Conservation (phyloP, 2,329 filamentous ascomycete genomes). For the Septoria linicola region DNA sequence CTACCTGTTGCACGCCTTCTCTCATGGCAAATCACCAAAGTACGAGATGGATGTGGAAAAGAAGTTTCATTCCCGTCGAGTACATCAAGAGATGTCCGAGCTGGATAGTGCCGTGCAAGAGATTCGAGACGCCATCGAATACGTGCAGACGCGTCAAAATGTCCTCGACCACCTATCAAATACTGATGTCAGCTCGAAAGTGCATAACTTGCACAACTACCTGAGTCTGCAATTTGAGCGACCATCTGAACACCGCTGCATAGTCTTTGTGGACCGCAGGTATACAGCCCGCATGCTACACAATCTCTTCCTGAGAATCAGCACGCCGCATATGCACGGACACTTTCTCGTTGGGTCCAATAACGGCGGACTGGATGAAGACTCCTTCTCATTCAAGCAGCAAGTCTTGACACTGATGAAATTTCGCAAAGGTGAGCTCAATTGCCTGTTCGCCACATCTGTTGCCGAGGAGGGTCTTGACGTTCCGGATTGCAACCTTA, state of each 20-base stretch:
- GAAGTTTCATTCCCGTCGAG: conserved; percentile 37
- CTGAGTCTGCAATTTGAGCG: conserved; percentile 63
- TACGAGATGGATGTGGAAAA: conserved; percentile 30
- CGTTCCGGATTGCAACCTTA: conserved; percentile 65
- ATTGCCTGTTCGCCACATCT: conserved; percentile 63
- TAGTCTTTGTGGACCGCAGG: conserved; percentile 81
- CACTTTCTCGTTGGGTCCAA: conserved; percentile 65
- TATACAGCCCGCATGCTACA: conserved; percentile 73
- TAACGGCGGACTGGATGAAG: conserved; percentile 42
- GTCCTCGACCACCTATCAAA: conserved; percentile 11
- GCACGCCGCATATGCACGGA: conserved; percentile 58
- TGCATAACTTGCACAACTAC: conserved; percentile 60
- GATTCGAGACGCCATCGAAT: conserved; percentile 58
- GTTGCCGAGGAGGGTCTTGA: conserved; percentile 67
- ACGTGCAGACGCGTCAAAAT: conserved; percentile 24
- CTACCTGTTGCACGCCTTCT: conserved; percentile 44
- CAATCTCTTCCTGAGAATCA: conserved; percentile 62
- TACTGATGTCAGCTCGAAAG: conserved; percentile 68
- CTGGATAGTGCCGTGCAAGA: conserved; percentile 56
- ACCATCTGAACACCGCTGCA: conserved; percentile 64
- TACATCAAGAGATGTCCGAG: conserved; percentile 34
- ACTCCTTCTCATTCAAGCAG: conserved; percentile 66
- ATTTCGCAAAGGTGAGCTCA: conserved; percentile 59
- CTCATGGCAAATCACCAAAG: conserved; percentile 25
- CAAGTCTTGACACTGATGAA: conserved; percentile 72